Conservation (phyloP, 306 rosid species). For the Corylus avellana region DNA sequence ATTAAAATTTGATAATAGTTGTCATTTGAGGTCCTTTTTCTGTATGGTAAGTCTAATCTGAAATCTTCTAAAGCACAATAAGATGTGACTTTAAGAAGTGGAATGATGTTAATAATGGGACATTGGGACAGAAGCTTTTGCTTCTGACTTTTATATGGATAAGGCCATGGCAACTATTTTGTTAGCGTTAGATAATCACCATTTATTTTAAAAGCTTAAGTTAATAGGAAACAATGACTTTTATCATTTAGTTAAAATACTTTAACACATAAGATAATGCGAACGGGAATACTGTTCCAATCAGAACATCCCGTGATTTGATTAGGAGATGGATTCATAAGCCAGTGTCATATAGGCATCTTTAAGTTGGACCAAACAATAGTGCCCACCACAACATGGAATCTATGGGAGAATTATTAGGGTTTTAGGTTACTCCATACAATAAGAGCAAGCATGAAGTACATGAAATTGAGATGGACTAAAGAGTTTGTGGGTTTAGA, state of each 20-base stretch:
- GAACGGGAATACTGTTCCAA: no score
- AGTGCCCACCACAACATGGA: conserved; percentile 22
- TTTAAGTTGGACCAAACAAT: conserved; percentile 25
- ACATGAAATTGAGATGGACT: not conserved
- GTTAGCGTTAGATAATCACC: not conserved
- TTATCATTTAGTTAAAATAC: no score
- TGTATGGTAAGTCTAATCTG: no score
- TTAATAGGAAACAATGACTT: no score
- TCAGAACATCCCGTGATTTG: no score
- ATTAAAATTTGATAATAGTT: no score
- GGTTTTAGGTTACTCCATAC: conserved; percentile 31
- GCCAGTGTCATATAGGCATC: not conserved
- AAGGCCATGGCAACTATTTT: not conserved
- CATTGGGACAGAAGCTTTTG: no score
- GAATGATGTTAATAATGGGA: not conserved
- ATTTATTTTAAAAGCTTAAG: no score
- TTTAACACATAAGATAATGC: no score
- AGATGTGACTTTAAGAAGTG: not conserved
- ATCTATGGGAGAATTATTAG: conserved; percentile 18
- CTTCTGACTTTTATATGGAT: not conserved
- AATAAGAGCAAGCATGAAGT: conserved; percentile 23
- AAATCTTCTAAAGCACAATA: not conserved
- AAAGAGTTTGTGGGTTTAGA: not conserved
- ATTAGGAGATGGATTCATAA: not conserved
- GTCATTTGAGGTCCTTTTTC: no score